Evolutionary conservation across 2,329 filamentous ascomycete genomes (phyloP).

Genomic region (Colletotrichum theobromicola): DNA sequence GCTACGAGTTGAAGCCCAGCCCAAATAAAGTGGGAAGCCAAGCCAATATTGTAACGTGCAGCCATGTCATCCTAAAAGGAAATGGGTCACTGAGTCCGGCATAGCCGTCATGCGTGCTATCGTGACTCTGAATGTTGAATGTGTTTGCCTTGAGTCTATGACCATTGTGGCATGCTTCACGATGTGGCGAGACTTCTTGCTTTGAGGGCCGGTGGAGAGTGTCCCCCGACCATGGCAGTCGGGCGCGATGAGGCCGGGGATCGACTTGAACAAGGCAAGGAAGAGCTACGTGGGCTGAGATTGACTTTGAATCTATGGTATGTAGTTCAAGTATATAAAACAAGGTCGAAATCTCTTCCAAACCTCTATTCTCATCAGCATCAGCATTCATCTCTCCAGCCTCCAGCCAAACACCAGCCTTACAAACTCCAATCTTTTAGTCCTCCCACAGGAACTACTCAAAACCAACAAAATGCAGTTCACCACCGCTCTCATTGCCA

Average conservation of each 20-base stretch:
- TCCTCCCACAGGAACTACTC: neutral
- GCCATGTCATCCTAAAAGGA: neutral
- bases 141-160: neutral
- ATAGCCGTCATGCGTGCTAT: neutral
- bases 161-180: neutral
- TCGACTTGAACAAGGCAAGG: neutral
- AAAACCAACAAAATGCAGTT: constrained; percentile 7
- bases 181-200: neutral
- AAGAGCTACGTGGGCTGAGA: neutral
- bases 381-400: neutral
- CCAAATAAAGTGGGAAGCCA: neutral
- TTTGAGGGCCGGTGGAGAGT: neutral
- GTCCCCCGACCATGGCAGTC: neutral
- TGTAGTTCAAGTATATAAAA: neutral
- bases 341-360: neutral
- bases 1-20: neutral
- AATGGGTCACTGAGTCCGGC: neutral
- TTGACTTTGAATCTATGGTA: neutral
- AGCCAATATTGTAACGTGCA: neutral
- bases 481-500: neutral
- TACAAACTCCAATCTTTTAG: neutral
- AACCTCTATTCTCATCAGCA: neutral
- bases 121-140: neutral
- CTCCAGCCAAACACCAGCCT: neutral
- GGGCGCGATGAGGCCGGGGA: neutral